phyloP scores from a whole-genome alignment of 2,329 filamentous ascomycete species.

The Diaporthe eres region DNA sequence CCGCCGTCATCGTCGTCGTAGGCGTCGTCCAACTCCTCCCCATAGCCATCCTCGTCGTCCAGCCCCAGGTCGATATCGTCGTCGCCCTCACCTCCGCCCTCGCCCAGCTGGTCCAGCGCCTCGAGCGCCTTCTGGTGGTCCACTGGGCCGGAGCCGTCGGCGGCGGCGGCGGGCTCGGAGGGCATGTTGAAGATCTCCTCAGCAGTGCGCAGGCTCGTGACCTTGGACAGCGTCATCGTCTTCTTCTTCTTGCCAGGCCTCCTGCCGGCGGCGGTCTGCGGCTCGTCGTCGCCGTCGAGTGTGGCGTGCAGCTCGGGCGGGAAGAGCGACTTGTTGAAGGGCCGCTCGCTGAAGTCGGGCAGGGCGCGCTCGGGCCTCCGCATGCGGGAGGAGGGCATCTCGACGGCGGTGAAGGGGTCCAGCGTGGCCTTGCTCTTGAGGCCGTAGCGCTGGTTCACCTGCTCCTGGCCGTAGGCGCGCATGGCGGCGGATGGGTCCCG shows the following conservation, averaged over 20 bases:
- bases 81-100: constrained; percentile 52
- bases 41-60: constrained; percentile 66
- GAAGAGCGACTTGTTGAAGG: constrained; percentile 65
- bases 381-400: constrained; percentile 71
- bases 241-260: constrained; percentile 57
- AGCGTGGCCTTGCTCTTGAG: constrained; percentile 68
- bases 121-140: constrained; percentile 57
- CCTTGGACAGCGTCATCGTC: constrained; percentile 61
- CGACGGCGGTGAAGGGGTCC: constrained; percentile 71
- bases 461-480: constrained; percentile 68
- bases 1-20: constrained; percentile 73
- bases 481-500: constrained; percentile 56
- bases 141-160: constrained; percentile 43
- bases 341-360: constrained; percentile 66
- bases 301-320: constrained; percentile 69
- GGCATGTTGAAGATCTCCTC: constrained; percentile 64
- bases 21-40: constrained; percentile 56
- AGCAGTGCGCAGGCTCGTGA: constrained; percentile 63
- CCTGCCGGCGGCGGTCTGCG: constrained; percentile 48
- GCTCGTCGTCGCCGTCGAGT: constrained; percentile 62
- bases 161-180: constrained; percentile 49
- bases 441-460: constrained; percentile 70
- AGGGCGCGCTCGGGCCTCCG: constrained; percentile 65
- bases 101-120: constrained; percentile 59
- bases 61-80: constrained; percentile 55